phyloP scores from a whole-genome alignment of 129 eudicot genomes.

The Saposhnikovia divaricata region DNA sequence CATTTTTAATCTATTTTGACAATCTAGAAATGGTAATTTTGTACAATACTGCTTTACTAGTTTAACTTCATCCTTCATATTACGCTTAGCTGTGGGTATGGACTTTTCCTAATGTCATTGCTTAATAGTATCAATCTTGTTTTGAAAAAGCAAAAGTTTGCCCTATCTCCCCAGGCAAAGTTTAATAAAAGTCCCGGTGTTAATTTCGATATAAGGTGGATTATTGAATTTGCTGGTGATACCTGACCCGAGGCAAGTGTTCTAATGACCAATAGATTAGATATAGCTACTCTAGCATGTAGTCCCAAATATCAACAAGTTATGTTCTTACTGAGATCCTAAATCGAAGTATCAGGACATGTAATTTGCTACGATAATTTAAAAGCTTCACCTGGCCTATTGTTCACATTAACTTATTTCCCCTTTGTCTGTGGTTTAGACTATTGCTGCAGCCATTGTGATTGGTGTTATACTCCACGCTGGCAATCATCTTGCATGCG shows the following conservation, averaged over 20 bases:
- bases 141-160: background rate
- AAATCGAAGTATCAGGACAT: background rate
- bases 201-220: background rate
- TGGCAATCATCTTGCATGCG: conserved; percentile 90
- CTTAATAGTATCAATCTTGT: background rate
- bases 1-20: background rate
- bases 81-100: background rate
- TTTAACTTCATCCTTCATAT: background rate
- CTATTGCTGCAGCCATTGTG: conserved; percentile 84
- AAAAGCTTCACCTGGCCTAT: background rate
- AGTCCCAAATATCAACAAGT: background rate
- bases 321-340: background rate
- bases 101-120: background rate
- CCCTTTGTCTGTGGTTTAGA: conserved; percentile 33
- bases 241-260: background rate
- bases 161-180: background rate
- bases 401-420: background rate
- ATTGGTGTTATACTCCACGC: conserved; percentile 82
- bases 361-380: background rate
- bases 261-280: background rate
- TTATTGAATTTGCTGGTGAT: background rate
- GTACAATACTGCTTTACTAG: background rate
- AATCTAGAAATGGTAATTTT: background rate
- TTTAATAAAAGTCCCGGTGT: background rate
- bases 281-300: background rate